Base-by-base conservation (phyloP, 2,329 filamentous ascomycete genomes). In the Beauveria asiatica region DNA sequence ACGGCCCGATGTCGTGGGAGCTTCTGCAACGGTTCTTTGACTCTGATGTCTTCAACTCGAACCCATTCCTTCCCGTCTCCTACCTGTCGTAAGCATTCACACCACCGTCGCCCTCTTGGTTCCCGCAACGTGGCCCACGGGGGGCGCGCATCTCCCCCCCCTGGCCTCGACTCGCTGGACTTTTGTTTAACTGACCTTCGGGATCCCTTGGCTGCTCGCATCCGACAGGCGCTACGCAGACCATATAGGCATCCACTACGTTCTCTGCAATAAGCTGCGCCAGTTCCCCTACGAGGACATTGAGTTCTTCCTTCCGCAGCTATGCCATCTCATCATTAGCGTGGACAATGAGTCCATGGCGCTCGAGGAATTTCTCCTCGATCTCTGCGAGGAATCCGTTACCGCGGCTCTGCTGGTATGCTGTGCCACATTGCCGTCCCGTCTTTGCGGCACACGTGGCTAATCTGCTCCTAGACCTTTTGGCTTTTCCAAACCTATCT, bases 261-360 rank as follows among this genome's bases (percentile, higher is more conserved):
- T 92, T 64, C 84, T 94, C 64, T 93, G 90, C 80, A 88, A 87
- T 69, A 94, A 94, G 83, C 81, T 94, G 71, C 89, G 90, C 71
- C 88, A 90, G 74, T 94, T 94, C 72, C 88, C 88, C 65, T 94
- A 93, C 77, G 88, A 92, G 78, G 89, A 94, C 75, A 92, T 94
- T 72, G 90, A 94, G 76, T 94, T 94, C 85, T 94, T 93, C 79
- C 82, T 94, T 54, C 90, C 90, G 64, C 88, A 91, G 78, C 79
- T 94, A 79, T 94, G 90, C 73, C 90, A 94, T 76, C 85, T 94
- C 64, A 86, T 92, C 75, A 89, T 94, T 70, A 92, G 88, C 74
- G 84, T 93, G 73, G 86, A 93, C 78, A 94, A 93, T 75, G 90
- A 94, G 79, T 93, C 89, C 66, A 92, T 94, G 89, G 90, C 90